Evolutionary conservation across 2,329 filamentous ascomycete genomes (phyloP).

Genomic region (Pseudodiploospora longispora): DNA sequence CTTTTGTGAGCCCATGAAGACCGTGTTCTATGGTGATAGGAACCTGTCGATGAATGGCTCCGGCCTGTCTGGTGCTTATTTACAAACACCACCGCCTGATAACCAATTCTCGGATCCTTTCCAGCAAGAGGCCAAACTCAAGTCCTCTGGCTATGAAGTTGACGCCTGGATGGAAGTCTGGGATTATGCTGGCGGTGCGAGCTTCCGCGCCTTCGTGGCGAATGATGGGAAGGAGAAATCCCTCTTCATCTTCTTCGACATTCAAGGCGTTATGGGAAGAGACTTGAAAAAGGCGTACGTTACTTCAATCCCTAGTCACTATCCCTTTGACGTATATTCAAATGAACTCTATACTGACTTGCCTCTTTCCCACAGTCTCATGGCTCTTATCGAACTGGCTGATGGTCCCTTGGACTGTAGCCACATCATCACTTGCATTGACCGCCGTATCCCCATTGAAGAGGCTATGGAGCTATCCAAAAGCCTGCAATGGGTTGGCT

Average conservation of each 20-base stretch:
- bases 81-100: slow-evolving; percentile 47
- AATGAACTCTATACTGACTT: not conserved
- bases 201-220: slow-evolving; percentile 79
- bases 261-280: slow-evolving; percentile 56
- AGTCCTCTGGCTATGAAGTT: slow-evolving; percentile 30
- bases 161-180: slow-evolving; percentile 68
- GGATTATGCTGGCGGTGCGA: slow-evolving; percentile 77
- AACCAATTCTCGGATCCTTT: slow-evolving; percentile 32
- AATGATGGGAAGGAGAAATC: slow-evolving; percentile 62
- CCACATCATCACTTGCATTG: slow-evolving; percentile 72
- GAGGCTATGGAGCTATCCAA: slow-evolving; percentile 63
- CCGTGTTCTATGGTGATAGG: slow-evolving; percentile 95
- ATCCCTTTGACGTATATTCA: not conserved
- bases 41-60: slow-evolving; percentile 68
- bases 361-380: slow-evolving; percentile 48
- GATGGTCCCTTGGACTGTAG: slow-evolving; percentile 67
- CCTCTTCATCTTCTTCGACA: slow-evolving; percentile 83
- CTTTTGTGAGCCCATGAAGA: slow-evolving; percentile 93
- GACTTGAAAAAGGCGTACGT: slow-evolving; percentile 84
- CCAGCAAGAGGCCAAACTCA: slow-evolving; percentile 17
- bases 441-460: slow-evolving; percentile 56
- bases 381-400: slow-evolving; percentile 84
- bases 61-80: slow-evolving; percentile 70
- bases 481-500: slow-evolving; percentile 89
- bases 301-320: not conserved